These are phyloP conservation scores for Elasticomyces elasticus DNA, from an alignment of 495 filamentous ascomycete species.

Conservation along the genomic window DNA sequence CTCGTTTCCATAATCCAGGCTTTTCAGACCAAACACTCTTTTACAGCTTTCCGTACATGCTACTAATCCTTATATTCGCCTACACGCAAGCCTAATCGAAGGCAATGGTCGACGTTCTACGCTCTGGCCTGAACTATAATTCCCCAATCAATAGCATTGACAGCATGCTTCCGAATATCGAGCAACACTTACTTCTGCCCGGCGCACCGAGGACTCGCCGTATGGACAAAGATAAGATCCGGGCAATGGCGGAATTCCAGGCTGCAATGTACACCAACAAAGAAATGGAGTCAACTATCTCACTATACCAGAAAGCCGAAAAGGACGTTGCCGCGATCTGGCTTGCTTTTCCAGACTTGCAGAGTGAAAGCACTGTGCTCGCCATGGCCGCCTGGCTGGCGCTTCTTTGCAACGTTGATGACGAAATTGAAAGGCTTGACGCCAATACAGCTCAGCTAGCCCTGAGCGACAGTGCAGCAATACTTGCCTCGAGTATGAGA, in stretches of 20 bases:
- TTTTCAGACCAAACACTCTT: not conserved
- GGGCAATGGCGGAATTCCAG: not conserved
- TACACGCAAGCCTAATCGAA: not conserved
- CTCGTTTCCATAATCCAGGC: not conserved
- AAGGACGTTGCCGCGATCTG: not conserved
- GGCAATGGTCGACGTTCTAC: not conserved
- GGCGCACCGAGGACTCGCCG: not conserved
- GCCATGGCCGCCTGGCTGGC: slow-evolving; percentile 1
- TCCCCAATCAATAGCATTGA: not conserved
- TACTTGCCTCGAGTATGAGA: not conserved
- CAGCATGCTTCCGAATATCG: not conserved
- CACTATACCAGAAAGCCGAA: not conserved
- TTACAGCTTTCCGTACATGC: not conserved
- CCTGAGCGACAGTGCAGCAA: not conserved
- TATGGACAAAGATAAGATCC: not conserved
- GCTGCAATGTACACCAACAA: not conserved
- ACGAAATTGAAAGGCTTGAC: not conserved
- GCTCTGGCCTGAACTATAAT: not conserved
- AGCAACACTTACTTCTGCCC: not conserved
- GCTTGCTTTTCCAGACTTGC: not conserved
- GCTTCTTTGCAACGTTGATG: not conserved
- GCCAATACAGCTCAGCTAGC: not conserved
- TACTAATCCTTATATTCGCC: not conserved
- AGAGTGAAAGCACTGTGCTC: not conserved
- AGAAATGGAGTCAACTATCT: not conserved